These are phyloP conservation scores for Fusarium armeniacum DNA, from an alignment of 2,329 filamentous ascomycete genomes.

Conservation along the genomic window DNA sequence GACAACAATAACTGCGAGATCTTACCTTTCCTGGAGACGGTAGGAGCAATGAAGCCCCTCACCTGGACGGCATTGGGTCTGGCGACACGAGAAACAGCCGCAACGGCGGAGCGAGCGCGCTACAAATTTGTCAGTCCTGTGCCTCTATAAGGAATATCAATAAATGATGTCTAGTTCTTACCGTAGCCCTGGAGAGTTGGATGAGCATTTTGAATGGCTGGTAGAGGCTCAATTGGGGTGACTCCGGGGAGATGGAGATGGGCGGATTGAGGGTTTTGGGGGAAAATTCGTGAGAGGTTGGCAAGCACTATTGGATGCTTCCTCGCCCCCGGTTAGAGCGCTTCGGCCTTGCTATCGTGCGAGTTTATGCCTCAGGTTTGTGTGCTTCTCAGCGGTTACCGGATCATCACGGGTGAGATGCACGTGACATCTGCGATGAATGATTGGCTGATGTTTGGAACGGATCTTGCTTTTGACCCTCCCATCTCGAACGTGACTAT, in stretches of 20 bases:
- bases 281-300: conserved; percentile 60
- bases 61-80: conserved; percentile 60
- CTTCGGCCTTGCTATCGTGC: conserved; percentile 38
- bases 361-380: conserved; percentile 37
- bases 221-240: conserved; percentile 63
- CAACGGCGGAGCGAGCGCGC: conserved; percentile 66
- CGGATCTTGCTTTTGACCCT: conserved; percentile 13
- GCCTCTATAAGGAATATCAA: not conserved
- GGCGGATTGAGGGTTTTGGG: conserved; percentile 51
- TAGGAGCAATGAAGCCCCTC: conserved; percentile 72
- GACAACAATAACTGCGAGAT: conserved; percentile 35
- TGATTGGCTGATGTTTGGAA: conserved; percentile 23
- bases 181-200: conserved; percentile 69
- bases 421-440: conserved; percentile 13
- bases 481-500: conserved; percentile 1
- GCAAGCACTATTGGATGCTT: conserved; percentile 40
- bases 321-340: conserved; percentile 48
- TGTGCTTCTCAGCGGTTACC: conserved; percentile 13
- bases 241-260: conserved; percentile 52
- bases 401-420: conserved; percentile 31
- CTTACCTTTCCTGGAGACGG: conserved; percentile 73
- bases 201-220: conserved; percentile 67
- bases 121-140: conserved; percentile 53
- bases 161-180: conserved; percentile 55
- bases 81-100: conserved; percentile 63